These are phyloP conservation scores for Torrubiella hemipterigena DNA, from an alignment of 2,329 filamentous ascomycete genomes.

Conservation along the genomic window DNA sequence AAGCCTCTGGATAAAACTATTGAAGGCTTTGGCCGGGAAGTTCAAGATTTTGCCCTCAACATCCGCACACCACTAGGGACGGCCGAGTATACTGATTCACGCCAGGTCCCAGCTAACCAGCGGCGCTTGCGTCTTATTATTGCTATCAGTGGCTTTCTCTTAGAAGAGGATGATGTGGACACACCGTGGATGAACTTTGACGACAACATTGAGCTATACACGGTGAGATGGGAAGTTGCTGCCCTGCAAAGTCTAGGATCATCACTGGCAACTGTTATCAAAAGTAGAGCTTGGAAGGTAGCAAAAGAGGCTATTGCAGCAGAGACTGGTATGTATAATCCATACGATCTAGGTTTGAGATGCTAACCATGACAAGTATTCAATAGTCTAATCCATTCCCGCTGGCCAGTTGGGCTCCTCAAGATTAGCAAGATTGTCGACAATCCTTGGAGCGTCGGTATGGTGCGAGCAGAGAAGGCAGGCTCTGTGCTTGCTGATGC, in stretches of 20 bases:
- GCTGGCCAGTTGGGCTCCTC: constrained; percentile 51
- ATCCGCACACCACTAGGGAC: constrained; percentile 46
- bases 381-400: constrained; percentile 41
- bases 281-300: constrained; percentile 66
- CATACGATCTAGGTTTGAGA: constrained; percentile 1
- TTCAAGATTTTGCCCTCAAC: constrained; percentile 80
- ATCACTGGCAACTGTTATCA: constrained; percentile 65
- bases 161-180: constrained; percentile 54
- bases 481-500: constrained; percentile 66
- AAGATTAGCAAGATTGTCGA: constrained; percentile 66
- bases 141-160: constrained; percentile 71
- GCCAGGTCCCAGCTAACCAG: constrained; percentile 40
- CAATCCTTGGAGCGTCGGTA: constrained; percentile 69
- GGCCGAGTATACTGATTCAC: constrained; percentile 32
- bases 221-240: constrained; percentile 72
- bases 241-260: constrained; percentile 66
- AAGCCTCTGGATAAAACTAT: constrained; percentile 78
- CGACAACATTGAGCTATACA: constrained; percentile 64
- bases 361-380: constrained; percentile 28
- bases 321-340: constrained; percentile 31
- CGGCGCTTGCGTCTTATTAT: constrained; percentile 72
- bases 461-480: constrained; percentile 63
- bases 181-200: constrained; percentile 71
- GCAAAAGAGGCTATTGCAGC: constrained; percentile 42
- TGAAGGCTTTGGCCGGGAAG: constrained; percentile 74